These are phyloP conservation scores for Fusarium miscanthi DNA, from an alignment of 2,329 filamentous ascomycete genomes.

Conservation along the genomic window DNA sequence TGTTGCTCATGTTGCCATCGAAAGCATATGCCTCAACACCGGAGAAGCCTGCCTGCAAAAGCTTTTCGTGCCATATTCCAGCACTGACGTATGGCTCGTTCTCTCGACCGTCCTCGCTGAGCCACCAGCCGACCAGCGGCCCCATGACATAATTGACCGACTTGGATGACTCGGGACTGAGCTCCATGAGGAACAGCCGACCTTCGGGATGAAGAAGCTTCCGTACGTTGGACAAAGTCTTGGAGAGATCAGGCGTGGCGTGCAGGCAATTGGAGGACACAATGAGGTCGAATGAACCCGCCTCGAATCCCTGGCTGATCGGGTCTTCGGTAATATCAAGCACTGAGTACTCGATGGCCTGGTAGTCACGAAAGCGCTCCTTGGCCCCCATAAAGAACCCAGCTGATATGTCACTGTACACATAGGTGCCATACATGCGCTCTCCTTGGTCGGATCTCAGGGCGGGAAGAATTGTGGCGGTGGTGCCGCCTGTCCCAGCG, in stretches of 20 bases:
- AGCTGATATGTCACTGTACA: conserved; percentile 10
- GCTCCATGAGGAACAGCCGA: conserved; percentile 7
- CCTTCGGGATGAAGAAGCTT: conserved; percentile 22
- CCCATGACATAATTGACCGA: conserved; percentile 12
- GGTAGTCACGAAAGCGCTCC: conserved; percentile 4
- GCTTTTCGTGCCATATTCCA: conserved; percentile 2
- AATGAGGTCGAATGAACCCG: conserved; percentile 18
- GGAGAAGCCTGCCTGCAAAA: conserved; percentile 2
- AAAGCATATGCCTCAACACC: conserved; percentile 7
- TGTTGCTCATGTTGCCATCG: conserved; percentile 10
- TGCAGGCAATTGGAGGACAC: conserved; percentile 20
- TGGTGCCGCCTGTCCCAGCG: not conserved
- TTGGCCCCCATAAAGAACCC: conserved; percentile 11
- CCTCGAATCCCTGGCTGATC: conserved; percentile 11
- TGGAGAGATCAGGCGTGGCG: conserved; percentile 7
- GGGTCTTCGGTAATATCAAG: conserved; percentile 11
- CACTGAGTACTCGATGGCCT: conserved; percentile 8
- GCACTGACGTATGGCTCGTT: conserved; percentile 2
- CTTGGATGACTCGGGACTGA: conserved; percentile 6
- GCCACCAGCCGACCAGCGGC: conserved; percentile 6
- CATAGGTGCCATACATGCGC: conserved; percentile 3
- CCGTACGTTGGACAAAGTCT: conserved; percentile 11
- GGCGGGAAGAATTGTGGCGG: conserved; percentile 1
- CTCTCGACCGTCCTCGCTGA: conserved; percentile 1
- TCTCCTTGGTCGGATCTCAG: conserved; percentile 8